Percentiles rank a stretch among this genome's conserved stretches.
These are phyloP conservation scores for Saccharomyces paradoxus DNA, from an alignment of 805 yeast species.

Conservation along the genomic window DNA sequence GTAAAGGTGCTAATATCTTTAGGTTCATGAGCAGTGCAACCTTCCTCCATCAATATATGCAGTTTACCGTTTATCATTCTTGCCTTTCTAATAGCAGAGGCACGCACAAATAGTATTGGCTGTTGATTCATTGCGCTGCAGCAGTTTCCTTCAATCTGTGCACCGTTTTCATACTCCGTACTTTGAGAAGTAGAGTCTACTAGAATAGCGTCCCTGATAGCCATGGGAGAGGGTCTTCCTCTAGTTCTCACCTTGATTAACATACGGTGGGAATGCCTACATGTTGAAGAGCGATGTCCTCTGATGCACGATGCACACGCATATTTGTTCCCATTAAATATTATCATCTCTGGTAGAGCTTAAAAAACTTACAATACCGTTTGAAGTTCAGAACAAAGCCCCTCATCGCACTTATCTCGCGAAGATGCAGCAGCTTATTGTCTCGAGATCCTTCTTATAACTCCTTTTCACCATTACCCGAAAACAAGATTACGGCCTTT, in stretches of 20 bases:
- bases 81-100: conserved; percentile 23
- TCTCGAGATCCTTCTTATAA: background rate
- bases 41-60: conserved; percentile 20
- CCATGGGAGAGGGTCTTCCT: conserved; percentile 66
- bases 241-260: conserved; percentile 81
- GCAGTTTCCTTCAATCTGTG: conserved; percentile 3
- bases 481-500: background rate
- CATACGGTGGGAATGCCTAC: conserved; percentile 74
- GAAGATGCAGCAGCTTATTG: background rate
- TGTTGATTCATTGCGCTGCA: conserved; percentile 23
- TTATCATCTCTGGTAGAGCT: conserved; percentile 43
- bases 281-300: conserved; percentile 85
- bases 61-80: conserved; percentile 23
- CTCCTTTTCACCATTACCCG: background rate
- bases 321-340: conserved; percentile 70
- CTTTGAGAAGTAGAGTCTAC: conserved; percentile 26
- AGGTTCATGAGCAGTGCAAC: background rate
- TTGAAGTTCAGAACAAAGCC: background rate
- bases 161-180: conserved; percentile 3
- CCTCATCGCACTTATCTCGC: background rate
- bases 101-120: conserved; percentile 24
- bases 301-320: conserved; percentile 84
- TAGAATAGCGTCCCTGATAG: conserved; percentile 31
- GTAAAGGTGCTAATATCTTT: background rate
- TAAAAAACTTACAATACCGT: background rate